Evolutionary conservation across 2,329 filamentous ascomycete genomes (phyloP).

Genomic region (Ascochyta fabae): DNA sequence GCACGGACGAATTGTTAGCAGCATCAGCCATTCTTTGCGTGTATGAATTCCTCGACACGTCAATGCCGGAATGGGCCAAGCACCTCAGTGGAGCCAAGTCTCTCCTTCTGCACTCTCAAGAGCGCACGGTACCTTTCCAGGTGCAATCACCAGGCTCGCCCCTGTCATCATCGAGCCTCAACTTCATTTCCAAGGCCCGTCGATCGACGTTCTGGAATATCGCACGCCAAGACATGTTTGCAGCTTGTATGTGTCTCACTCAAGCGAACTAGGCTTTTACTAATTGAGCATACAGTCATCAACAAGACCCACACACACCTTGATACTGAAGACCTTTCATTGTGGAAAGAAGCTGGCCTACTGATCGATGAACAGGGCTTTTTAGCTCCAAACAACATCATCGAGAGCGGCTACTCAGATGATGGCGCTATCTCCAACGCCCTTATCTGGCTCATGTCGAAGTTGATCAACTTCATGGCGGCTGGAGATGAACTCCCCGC

Average conservation of each 20-base stretch:
- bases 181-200: slow-evolving; percentile 59
- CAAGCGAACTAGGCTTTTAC: neutral
- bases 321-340: slow-evolving; percentile 65
- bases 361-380: slow-evolving; percentile 62
- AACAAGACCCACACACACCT: slow-evolving; percentile 67
- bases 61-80: slow-evolving; percentile 66
- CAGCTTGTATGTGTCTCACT: slow-evolving; percentile 58
- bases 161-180: slow-evolving; percentile 31
- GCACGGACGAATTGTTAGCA: slow-evolving; percentile 67
- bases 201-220: slow-evolving; percentile 72
- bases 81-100: slow-evolving; percentile 71
- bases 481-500: slow-evolving; percentile 59
- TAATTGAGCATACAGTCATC: slow-evolving; percentile 53
- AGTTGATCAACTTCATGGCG: slow-evolving; percentile 70
- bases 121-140: slow-evolving; percentile 55
- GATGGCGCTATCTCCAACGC: slow-evolving; percentile 68
- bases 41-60: slow-evolving; percentile 72
- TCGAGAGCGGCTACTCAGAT: slow-evolving; percentile 50
- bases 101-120: slow-evolving; percentile 63
- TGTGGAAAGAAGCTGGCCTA: slow-evolving; percentile 70
- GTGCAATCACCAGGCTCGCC: slow-evolving; percentile 49
- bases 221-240: slow-evolving; percentile 69
- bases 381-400: slow-evolving; percentile 54
- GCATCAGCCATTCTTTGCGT: slow-evolving; percentile 71
- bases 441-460: slow-evolving; percentile 69